Evolutionary conservation across 1,284 basidiomycete species (phyloP), one percentile per base, ranked within the genome.

Genomic region (Tilletiaria anomala): DNA sequence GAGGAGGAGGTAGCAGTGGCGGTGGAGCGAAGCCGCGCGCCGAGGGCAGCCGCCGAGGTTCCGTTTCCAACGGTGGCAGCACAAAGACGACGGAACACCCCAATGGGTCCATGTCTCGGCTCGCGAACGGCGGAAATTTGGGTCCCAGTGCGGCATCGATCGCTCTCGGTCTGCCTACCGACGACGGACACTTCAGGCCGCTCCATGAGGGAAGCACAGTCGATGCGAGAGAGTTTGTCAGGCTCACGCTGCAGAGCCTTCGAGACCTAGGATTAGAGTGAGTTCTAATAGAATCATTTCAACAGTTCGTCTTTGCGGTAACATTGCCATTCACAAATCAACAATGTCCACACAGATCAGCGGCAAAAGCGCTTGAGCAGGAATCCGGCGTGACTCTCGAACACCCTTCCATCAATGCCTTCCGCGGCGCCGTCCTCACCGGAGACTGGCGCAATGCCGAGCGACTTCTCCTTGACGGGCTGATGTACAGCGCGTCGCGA

Each of bases 381-480:
- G 91, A 97, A 70, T 94, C 91, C 1, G 91, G 91, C 3, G 87
- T 85, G 68, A 73, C 76, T 17, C 76, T 93, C 68, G 88, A 96
- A 61, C 75, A 79, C 11, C 71, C 75, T 4, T 75, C 81, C 37
- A 86, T 91, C 10, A 74, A 78, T 2, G 77, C 81, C 41, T 91
- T 97, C 56, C 76, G 87, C 50, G 73, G 76, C 31, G 80, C 81
- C 50, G 78, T 97, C 40, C 70, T 93, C 24, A 76, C 78, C 19
- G 91, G 84, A 1, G 73, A 78, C 34, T 97, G 93, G 93, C 66
- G 73, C 3, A 78, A 80, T 49, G 87, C 87, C 6, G 79, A 86
- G 57, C 73, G 71, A 15, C 72, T 82, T 2, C 70, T 97, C 32
- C 69, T 73, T 42, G 75, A 60, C 14, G 54, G 68, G 17, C 58